These are phyloP conservation scores for Podaxis sp. DNA, from an alignment of 768 basidiomycete genomes.

Conservation along the genomic window DNA sequence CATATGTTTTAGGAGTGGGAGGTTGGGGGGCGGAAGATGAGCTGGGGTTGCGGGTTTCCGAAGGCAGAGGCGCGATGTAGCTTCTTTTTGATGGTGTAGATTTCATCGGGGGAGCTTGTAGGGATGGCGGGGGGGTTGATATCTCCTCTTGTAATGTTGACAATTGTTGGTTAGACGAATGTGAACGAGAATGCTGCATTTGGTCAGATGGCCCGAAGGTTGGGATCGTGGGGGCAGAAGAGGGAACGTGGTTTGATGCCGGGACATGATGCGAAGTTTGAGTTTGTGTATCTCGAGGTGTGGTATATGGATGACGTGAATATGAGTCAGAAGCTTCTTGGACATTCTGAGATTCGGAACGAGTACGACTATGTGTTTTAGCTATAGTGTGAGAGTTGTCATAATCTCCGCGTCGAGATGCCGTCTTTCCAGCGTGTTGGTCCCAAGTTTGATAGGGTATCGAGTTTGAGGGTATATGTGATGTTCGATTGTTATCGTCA, in stretches of 20 bases:
- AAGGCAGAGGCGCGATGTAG: background rate
- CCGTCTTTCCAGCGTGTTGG: background rate
- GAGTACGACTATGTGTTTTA: slow-evolving; percentile 9
- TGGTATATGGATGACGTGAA: slow-evolving; percentile 5
- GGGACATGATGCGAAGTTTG: background rate
- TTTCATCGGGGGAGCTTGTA: slow-evolving; percentile 7
- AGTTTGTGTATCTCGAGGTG: slow-evolving; percentile 5
- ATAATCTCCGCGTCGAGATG: slow-evolving; percentile 2
- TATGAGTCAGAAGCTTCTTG: background rate
- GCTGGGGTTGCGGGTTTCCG: background rate
- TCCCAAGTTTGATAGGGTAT: slow-evolving; percentile 3
- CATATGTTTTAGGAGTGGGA: slow-evolving; percentile 6
- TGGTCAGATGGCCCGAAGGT: slow-evolving; percentile 5
- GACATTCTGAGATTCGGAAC: slow-evolving; percentile 9
- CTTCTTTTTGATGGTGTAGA: slow-evolving; percentile 2
- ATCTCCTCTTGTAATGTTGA: background rate
- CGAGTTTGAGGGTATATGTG: background rate
- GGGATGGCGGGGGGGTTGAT: background rate
- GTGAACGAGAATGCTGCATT: background rate
- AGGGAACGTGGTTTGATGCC: slow-evolving; percentile 6
- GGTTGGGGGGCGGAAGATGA: slow-evolving; percentile 9
- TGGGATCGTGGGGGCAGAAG: background rate
- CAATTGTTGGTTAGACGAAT: slow-evolving; percentile 2
- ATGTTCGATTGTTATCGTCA: slow-evolving; percentile 3
- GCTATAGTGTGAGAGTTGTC: background rate